phyloP scores from a whole-genome alignment of 805 yeast species.

The Kregervanrija delftensis region DNA sequence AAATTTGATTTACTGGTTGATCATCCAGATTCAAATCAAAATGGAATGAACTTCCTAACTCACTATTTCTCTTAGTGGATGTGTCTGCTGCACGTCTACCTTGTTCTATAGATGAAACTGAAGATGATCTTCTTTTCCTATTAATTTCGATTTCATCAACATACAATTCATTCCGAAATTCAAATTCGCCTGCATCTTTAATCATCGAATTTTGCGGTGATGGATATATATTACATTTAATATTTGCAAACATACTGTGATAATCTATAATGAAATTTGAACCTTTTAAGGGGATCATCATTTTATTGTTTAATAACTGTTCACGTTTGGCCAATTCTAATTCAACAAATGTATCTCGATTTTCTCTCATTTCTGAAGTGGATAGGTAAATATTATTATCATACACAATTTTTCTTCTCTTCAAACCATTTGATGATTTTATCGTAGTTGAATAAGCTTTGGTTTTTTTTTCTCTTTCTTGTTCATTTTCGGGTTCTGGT shows the following conservation, averaged over 20 bases:
- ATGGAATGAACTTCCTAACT: conserved; percentile 8
- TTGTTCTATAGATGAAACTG: conserved; percentile 13
- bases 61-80: not conserved
- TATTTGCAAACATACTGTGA: not conserved
- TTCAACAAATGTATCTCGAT: conserved; percentile 11
- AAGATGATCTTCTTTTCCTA: conserved; percentile 7
- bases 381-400: conserved; percentile 13
- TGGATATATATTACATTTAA: not conserved
- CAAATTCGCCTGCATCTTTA: not conserved
- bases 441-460: not conserved
- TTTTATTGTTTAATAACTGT: not conserved
- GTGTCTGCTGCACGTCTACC: conserved; percentile 6
- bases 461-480: not conserved
- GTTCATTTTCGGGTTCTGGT: not conserved
- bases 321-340: not conserved
- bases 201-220: not conserved
- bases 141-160: conserved; percentile 6
- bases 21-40: conserved; percentile 6
- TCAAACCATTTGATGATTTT: conserved; percentile 1
- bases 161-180: not conserved
- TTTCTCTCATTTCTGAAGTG: conserved; percentile 10
- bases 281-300: not conserved
- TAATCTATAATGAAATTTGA: not conserved
- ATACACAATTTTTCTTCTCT: conserved; percentile 7
- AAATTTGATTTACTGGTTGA: not conserved